phyloP scores from a whole-genome alignment of 2,329 filamentous ascomycete species.

The Aspergillus japonicus region DNA sequence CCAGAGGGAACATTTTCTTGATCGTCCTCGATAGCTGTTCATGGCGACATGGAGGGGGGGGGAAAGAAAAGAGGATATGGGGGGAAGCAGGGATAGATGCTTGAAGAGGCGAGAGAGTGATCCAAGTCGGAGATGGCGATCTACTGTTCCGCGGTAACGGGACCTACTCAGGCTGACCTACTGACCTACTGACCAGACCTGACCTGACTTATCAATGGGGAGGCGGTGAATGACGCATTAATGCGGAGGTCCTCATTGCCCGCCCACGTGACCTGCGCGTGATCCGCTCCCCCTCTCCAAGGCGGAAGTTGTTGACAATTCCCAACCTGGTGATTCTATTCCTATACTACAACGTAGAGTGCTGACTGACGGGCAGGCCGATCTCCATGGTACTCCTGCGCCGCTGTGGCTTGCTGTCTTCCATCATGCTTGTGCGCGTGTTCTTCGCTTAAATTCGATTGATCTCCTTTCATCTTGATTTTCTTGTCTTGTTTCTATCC shows the following conservation, averaged over 20 bases:
- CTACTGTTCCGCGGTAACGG: not conserved
- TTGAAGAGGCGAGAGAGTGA: not conserved
- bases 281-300: not conserved
- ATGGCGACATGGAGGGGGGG: constrained; percentile 19
- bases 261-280: constrained; percentile 2
- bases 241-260: not conserved
- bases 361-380: not conserved
- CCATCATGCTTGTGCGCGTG: not conserved
- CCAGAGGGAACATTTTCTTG: constrained; percentile 16
- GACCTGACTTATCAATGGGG: constrained; percentile 1
- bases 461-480: not conserved
- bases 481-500: not conserved
- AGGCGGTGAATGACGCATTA: not conserved
- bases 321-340: not conserved
- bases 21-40: constrained; percentile 17
- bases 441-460: not conserved
- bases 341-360: not conserved
- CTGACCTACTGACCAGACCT: too few relatives aligned
- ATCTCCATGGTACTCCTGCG: not conserved
- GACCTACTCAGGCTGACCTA: too few relatives aligned
- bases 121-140: not conserved
- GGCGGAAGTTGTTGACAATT: not conserved
- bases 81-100: constrained; percentile 17
- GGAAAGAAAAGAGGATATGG: constrained; percentile 9
- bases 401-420: not conserved